phyloP scores from a whole-genome alignment of 2,329 filamentous ascomycete genomes.

The Seiridium unicorne region DNA sequence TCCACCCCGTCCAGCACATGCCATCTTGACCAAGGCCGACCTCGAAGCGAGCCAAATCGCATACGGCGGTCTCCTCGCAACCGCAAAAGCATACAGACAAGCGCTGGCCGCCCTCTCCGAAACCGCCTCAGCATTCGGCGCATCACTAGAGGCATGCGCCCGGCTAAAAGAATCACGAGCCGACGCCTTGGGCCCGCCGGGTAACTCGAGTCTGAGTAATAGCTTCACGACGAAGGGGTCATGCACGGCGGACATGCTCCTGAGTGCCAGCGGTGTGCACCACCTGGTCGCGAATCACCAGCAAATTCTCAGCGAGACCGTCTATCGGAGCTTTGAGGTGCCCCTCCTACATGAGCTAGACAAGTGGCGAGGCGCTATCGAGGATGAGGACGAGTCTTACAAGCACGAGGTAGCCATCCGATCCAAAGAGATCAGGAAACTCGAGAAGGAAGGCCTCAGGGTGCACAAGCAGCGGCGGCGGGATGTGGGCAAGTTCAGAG shows the following conservation, averaged over 20 bases:
- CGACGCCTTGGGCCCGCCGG: slow-evolving; percentile 45
- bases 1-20: slow-evolving; percentile 54
- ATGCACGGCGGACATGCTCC: slow-evolving; percentile 62
- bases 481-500: slow-evolving; percentile 61
- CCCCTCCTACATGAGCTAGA: slow-evolving; percentile 69
- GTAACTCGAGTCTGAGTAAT: slow-evolving; percentile 38
- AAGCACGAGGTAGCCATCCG: slow-evolving; percentile 52
- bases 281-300: slow-evolving; percentile 69
- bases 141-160: slow-evolving; percentile 66
- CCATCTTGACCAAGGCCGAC: slow-evolving; percentile 62
- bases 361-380: slow-evolving; percentile 60
- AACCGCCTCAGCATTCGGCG: slow-evolving; percentile 62
- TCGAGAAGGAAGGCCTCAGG: slow-evolving; percentile 65
- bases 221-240: slow-evolving; percentile 47
- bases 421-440: slow-evolving; percentile 58
- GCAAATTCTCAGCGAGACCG: slow-evolving; percentile 67
- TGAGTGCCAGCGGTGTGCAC: slow-evolving; percentile 63
- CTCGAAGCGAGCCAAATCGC: slow-evolving; percentile 61
- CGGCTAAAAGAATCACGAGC: slow-evolving; percentile 65
- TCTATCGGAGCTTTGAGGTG: slow-evolving; percentile 67
- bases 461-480: slow-evolving; percentile 58
- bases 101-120: slow-evolving; percentile 60
- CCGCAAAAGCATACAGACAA: slow-evolving; percentile 62
- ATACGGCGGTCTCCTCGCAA: slow-evolving; percentile 60
- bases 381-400: slow-evolving; percentile 64